A percentile compares a stretch with the other conserved stretches of the same genome.
Conservation (phyloP, 805 yeast species). For the Scheffersomyces stipitis region DNA sequence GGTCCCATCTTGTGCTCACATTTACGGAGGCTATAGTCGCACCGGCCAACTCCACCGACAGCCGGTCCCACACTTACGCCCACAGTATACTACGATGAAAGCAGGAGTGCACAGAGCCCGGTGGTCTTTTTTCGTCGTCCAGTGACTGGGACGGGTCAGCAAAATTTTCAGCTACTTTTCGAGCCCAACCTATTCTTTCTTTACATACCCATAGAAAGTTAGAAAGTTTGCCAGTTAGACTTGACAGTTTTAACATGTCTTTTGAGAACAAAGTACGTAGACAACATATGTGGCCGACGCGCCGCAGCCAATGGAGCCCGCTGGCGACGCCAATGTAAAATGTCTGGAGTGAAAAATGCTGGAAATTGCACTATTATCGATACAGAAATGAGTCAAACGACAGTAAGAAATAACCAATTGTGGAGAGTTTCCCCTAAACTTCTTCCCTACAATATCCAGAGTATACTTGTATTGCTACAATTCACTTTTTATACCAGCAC, state of each 20-base stretch:
- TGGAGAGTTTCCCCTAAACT: no score
- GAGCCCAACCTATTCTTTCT: no score
- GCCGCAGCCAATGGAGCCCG: no score
- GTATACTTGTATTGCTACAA: not conserved
- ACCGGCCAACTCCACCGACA: not conserved
- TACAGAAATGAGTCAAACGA: no score
- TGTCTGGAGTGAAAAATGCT: no score
- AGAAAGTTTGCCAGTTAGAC: not conserved
- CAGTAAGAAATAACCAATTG: no score
- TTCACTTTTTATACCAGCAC: not conserved
- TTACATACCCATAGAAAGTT: constrained; percentile 4
- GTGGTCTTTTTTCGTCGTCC: not conserved
- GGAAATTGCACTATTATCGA: no score
- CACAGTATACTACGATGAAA: not conserved
- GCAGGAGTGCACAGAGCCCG: not conserved
- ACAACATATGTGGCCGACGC: no score
- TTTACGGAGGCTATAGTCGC: no score
- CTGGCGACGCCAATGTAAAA: no score
- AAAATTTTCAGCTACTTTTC: constrained; percentile 8
- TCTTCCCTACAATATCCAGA: no score
- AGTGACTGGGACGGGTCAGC: constrained; percentile 6
- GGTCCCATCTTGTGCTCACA: no score
- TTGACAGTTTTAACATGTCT: constrained; percentile 31
- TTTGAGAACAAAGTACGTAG: constrained; percentile 49
- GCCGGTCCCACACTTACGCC: not conserved